Conservation (phyloP, 2,329 filamentous ascomycete genomes). For the Fusarium torreyae region DNA sequence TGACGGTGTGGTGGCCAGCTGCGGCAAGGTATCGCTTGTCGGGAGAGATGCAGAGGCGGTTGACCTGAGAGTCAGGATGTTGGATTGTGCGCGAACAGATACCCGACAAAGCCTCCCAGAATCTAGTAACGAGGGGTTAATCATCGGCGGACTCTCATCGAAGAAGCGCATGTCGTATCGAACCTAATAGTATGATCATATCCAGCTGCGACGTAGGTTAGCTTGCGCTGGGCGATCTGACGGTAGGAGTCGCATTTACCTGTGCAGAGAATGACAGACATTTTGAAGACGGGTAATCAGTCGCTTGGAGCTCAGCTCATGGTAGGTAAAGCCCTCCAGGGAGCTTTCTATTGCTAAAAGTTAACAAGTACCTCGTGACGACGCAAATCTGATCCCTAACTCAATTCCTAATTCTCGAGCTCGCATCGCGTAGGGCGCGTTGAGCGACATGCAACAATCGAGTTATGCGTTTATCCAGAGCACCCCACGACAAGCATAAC, state of each 20-base stretch:
- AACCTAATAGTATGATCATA: slow-evolving; percentile 76
- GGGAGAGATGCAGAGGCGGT: slow-evolving; percentile 96
- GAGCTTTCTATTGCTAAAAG: slow-evolving; percentile 30
- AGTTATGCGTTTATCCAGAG: slow-evolving; percentile 27
- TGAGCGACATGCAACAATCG: slow-evolving; percentile 31
- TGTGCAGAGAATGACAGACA: slow-evolving; percentile 76
- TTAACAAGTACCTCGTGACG: slow-evolving; percentile 23
- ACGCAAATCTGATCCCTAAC: slow-evolving; percentile 20
- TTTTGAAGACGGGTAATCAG: slow-evolving; percentile 50
- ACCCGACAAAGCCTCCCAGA: slow-evolving; percentile 98
- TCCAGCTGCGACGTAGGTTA: slow-evolving; percentile 62
- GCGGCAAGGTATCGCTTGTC: slow-evolving; percentile 97
- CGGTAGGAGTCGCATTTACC: slow-evolving; percentile 58
- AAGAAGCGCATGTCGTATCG: slow-evolving; percentile 40
- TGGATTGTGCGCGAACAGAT: slow-evolving; percentile 99
- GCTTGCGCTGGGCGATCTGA: slow-evolving; percentile 20
- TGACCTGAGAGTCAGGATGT: slow-evolving; percentile 97
- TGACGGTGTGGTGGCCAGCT: slow-evolving; percentile 85
- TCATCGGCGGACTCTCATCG: slow-evolving; percentile 30
- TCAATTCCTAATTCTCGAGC: slow-evolving; percentile 42
- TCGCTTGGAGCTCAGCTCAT: slow-evolving; percentile 46
- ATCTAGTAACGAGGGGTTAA: slow-evolving; percentile 66
- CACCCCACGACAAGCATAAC: slow-evolving; percentile 6
- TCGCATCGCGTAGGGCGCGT: slow-evolving; percentile 20
- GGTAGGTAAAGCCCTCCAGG: slow-evolving; percentile 39